Percentiles rank a stretch among this genome's conserved stretches.
Evolutionary conservation across 139 green algal genomes (phyloP).

Genomic region (Chara braunii): DNA sequence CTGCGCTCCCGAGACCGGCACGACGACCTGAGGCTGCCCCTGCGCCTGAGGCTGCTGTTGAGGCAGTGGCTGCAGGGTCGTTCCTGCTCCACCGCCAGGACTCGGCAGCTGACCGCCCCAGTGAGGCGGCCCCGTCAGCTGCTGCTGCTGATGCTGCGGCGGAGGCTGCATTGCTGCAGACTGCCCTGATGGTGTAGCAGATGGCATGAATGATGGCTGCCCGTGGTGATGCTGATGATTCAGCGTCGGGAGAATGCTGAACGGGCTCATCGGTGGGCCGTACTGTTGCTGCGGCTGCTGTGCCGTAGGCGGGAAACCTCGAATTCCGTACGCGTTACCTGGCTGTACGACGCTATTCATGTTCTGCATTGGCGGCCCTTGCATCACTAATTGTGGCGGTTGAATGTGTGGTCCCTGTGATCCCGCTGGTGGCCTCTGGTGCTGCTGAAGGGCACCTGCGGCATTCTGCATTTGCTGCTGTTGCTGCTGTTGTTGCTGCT

Average conservation of each 20-base stretch:
- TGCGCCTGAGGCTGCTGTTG: not conserved
- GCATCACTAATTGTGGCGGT: too few relatives aligned
- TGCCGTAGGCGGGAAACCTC: not conserved
- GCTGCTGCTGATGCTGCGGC: not conserved
- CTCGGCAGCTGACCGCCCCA: not conserved
- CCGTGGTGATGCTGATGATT: too few relatives aligned
- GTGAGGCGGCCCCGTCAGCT: not conserved
- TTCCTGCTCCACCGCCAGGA: not conserved
- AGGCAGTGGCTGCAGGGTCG: not conserved
- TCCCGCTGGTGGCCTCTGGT: not conserved
- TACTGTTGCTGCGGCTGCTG: too few relatives aligned
- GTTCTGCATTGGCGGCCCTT: not conserved
- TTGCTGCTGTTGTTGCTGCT: not conserved
- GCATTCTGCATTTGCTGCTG: not conserved
- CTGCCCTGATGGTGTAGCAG: not conserved
- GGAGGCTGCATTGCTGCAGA: not conserved
- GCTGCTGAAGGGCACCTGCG: not conserved
- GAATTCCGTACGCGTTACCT: not conserved
- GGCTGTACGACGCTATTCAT: not conserved
- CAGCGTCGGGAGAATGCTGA: too few relatives aligned
- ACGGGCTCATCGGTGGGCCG: too few relatives aligned
- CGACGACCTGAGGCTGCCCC: not conserved
- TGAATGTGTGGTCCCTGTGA: too few relatives aligned
- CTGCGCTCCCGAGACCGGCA: not conserved
- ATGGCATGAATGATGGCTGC: not conserved